Conservation (phyloP, 1,284 basidiomycete species). For the Cystobasidium slooffiae region DNA sequence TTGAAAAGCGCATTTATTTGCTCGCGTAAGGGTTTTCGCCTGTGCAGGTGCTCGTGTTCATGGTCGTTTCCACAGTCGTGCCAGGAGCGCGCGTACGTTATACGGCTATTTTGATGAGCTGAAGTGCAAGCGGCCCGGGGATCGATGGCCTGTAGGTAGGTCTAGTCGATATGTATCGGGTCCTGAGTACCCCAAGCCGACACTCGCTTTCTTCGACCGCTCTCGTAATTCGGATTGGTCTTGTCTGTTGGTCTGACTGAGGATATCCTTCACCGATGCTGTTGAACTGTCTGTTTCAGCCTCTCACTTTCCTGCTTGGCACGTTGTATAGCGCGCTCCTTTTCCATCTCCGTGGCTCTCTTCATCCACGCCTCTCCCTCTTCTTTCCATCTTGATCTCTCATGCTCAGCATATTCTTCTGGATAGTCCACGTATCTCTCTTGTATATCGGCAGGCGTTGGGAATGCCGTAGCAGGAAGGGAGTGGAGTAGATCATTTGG, state of each 20-base stretch:
- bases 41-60: no score
- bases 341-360: constrained; percentile 42
- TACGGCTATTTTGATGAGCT: no score
- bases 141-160: no score
- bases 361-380: constrained; percentile 56
- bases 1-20: no score
- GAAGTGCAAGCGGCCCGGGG: no score
- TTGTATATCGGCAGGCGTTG: constrained; percentile 67
- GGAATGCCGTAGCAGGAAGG: constrained; percentile 24
- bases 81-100: not conserved
- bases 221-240: no score
- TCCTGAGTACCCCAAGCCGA: not conserved
- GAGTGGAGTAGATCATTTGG: constrained; percentile 32
- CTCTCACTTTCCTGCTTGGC: constrained; percentile 10
- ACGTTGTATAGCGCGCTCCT: constrained; percentile 18
- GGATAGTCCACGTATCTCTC: constrained; percentile 83
- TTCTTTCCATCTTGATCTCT: constrained; percentile 62
- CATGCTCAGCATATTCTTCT: constrained; percentile 76
- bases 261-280: constrained; percentile 1
- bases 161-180: not conserved
- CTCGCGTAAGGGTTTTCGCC: no score
- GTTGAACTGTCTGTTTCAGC: constrained; percentile 3
- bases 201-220: not conserved
- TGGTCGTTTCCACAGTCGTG: not conserved
- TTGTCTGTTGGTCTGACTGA: not conserved